These are phyloP conservation scores for Iodosphaeria phyllophila DNA, from an alignment of 2,329 filamentous ascomycete species.

Conservation along the genomic window DNA sequence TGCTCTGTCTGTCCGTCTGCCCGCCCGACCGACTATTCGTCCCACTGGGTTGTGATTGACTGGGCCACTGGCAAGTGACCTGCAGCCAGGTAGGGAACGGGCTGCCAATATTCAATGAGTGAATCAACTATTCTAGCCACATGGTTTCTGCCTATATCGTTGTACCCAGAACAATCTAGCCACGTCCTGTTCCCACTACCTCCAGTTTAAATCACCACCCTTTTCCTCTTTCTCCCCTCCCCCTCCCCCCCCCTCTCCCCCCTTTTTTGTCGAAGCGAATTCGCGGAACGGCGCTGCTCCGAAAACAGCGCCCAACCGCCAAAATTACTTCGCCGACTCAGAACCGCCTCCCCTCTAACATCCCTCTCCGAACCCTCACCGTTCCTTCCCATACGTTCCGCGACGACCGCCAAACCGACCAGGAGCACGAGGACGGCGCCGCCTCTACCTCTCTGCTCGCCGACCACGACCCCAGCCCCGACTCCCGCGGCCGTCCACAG, in stretches of 20 bases:
- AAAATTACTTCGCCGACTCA: conserved; percentile 67
- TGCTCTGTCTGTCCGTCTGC: too few relatives aligned
- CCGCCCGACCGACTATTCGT: too few relatives aligned
- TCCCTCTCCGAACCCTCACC: conserved; percentile 62
- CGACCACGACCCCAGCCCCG: conserved; percentile 20
- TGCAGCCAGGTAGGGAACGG: too few relatives aligned
- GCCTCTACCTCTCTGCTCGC: conserved; percentile 27
- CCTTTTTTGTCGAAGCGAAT: conserved; percentile 11
- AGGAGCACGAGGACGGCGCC: conserved; percentile 15
- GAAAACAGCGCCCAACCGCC: conserved; percentile 56
- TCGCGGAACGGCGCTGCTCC: conserved; percentile 53
- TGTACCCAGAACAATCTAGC: too few relatives aligned
- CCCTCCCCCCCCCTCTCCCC: conserved; percentile 16
- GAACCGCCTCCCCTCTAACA: conserved; percentile 60
- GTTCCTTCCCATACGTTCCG: too few relatives aligned
- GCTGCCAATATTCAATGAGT: too few relatives aligned
- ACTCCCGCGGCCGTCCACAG: conserved; percentile 24
- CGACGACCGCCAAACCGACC: too few relatives aligned
- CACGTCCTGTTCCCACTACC: too few relatives aligned
- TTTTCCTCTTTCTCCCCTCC: conserved; percentile 10
- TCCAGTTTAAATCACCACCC: conserved; percentile 7
- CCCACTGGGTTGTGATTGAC: too few relatives aligned
- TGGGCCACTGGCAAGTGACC: too few relatives aligned
- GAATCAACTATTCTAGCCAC: too few relatives aligned
- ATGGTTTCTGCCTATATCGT: too few relatives aligned